Conservation (phyloP, 108 stramenopile species). For the Chaetoceros muelleri region DNA sequence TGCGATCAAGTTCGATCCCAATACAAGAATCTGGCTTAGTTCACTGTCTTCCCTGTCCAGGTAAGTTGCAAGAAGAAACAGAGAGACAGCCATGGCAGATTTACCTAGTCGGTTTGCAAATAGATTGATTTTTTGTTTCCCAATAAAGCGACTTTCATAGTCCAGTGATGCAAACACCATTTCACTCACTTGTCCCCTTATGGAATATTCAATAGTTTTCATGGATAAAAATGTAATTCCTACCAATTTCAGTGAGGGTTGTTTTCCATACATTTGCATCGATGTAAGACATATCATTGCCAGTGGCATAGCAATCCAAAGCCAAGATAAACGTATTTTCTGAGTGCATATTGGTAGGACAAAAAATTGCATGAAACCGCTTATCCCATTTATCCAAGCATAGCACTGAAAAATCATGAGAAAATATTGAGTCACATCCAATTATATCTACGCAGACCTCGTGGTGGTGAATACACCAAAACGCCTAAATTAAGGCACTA, state of each 20-base stretch:
- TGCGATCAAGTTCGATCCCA: background rate
- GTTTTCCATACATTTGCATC: constrained; percentile 11
- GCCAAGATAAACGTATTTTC: constrained; percentile 13
- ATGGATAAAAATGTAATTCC: constrained; percentile 30
- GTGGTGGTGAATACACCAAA: background rate
- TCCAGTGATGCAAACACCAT: constrained; percentile 46
- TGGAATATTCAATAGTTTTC: constrained; percentile 48
- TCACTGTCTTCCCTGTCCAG: background rate
- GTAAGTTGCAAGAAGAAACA: constrained; percentile 16
- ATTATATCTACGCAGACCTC: background rate
- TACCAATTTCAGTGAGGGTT: constrained; percentile 10
- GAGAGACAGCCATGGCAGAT: constrained; percentile 31
- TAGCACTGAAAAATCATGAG: constrained; percentile 5
- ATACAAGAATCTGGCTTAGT: background rate
- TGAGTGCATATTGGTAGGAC: constrained; percentile 30
- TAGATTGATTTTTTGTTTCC: constrained; percentile 43
- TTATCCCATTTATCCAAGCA: constrained; percentile 38
- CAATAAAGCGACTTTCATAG: constrained; percentile 47
- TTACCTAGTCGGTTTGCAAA: constrained; percentile 49
- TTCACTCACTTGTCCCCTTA: constrained; percentile 37
- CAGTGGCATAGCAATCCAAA: constrained; percentile 41
- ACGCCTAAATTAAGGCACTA: background rate
- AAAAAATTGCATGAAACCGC: constrained; percentile 47
- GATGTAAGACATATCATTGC: constrained; percentile 20
- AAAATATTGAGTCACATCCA: too few species aligned